Base-by-base conservation (phyloP, 2,329 filamentous ascomycete species). In the Malbranchea zuffiana region DNA sequence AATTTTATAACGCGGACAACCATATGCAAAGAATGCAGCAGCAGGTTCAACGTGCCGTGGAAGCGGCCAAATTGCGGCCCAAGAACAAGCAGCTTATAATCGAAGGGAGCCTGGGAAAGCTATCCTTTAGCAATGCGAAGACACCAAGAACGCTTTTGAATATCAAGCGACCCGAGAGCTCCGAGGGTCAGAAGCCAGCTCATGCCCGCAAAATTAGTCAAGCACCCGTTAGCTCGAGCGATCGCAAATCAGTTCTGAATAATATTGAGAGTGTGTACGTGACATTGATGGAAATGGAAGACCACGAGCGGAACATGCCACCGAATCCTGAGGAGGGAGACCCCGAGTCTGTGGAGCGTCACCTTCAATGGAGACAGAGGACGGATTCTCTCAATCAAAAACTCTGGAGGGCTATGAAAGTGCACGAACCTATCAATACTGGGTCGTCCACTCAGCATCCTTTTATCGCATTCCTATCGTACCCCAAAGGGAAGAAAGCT, bases 21-120 rank as follows among this genome's bases (percentile, higher is more conserved):
- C 90, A 98, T 54, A 84, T 96, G 66, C 90, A 96, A 58, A 80
- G 90, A 38, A 98, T 98, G 90, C 88, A 98, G 60, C 90, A 98
- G 61, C 90, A 98, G 60, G 92, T 98, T 8, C 88, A 95, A 57
- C 79, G 90, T 39, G 90, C 90, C 16, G 90, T 98, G 0, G 90
- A 98, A 55, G 90, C 90, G 1, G 90, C 90, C 35, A 98, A 96
- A 66, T 84, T 86, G 42, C 88, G 93, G 61, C 90, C 90, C 8
- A 98, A 98, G 69, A 95, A 93, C 55, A 93, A 92, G 53, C 87
- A 95, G 57, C 71, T 98, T 6, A 87, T 96, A 13, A 88, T 98
- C 41, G 88, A 95, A 55, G 90, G 90, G 17, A 95, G 86, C 53
- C 65, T 98, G 33, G 90, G 90, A 47, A 98, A 96, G 67, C 98